These are phyloP conservation scores for Blastocystis hominis DNA, from an alignment of 352 stramenopile genomes.

Conservation along the genomic window DNA sequence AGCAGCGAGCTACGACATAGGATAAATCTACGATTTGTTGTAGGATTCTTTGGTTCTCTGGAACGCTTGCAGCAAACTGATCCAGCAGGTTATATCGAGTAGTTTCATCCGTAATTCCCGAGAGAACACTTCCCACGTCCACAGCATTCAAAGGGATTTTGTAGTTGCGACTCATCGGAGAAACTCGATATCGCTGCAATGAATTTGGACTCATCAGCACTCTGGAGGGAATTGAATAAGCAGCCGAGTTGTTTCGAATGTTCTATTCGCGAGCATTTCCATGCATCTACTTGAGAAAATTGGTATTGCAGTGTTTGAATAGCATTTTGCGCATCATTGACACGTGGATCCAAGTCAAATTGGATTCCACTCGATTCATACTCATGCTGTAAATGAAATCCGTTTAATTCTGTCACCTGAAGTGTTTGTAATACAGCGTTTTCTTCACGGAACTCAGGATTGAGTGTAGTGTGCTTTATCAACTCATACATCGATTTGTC, in stretches of 20 bases:
- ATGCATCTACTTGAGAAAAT: not conserved
- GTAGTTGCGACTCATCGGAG: not conserved
- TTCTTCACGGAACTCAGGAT: not conserved
- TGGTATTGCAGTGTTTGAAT: not conserved
- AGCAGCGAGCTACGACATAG: not conserved
- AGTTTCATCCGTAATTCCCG: not conserved
- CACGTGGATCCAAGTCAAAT: not conserved
- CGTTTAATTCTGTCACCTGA: not conserved
- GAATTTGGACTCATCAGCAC: not conserved
- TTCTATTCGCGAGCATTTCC: not conserved
- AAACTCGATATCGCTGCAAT: not conserved
- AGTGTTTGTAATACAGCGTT: not conserved
- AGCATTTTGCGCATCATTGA: not conserved
- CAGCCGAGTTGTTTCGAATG: not conserved
- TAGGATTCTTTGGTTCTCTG: not conserved
- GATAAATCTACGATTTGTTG: not conserved
- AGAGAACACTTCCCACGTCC: not conserved
- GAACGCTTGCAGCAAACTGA: not conserved
- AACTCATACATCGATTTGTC: not conserved
- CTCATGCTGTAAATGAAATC: not conserved
- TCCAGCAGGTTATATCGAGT: not conserved
- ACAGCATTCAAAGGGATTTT: not conserved
- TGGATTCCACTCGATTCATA: conserved; percentile 15
- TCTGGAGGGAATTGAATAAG: not conserved
- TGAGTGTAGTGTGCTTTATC: not conserved